Evolutionary conservation across 2,329 filamentous ascomycete species (phyloP), one percentile per base, ranked within the genome.

Genomic region (Colletotrichum scovillei): DNA sequence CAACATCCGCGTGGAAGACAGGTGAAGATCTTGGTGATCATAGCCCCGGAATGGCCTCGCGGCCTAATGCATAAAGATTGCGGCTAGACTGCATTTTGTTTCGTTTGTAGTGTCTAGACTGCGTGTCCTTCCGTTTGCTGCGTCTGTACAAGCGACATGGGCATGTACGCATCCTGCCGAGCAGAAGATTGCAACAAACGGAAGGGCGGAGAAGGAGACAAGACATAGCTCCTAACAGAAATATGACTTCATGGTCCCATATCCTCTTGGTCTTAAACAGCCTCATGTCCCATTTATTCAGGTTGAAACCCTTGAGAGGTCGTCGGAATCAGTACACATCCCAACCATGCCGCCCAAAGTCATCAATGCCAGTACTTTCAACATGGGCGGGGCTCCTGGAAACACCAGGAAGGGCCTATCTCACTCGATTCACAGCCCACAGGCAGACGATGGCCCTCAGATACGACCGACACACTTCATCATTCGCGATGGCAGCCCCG

Each of bases 1-100:
- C 11, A 90, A 83, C 75, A 88, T 98, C 46, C 88, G 95, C 52
- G 89, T 98, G 38, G 93, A 95, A 79, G 71, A 85, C 63, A 82
- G 81, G 67, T 84, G 60, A 65, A 7, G 24, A 3, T 7, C 16
- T 8, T 14, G 12, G 7, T 3, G 24, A 9, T 11, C 26, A 14
- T 38, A 26, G n/a, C 4, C 30, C 19, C 12, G n/a, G 4, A 8
- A 5, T 19, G 49, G 55, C n/a, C 56, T 32, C n/a, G 28, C 71
- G 62, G 71, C 30, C 53, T 30, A 16, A 32, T 57, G 56, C 71
- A 62, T 62, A 12, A 16, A 26, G 57, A 30, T 30, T 42, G 46
- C 49, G 49, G 57, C 53, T 26, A 67, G 9, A 30, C 58, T 30
- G 32, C 14, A 1, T 42, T 28, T 28, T 28, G 30, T 16, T 38